A percentile compares a stretch with the other conserved stretches of the same genome.
phyloP scores from a whole-genome alignment of 306 rosid genomes.

The Medicago arabica region DNA sequence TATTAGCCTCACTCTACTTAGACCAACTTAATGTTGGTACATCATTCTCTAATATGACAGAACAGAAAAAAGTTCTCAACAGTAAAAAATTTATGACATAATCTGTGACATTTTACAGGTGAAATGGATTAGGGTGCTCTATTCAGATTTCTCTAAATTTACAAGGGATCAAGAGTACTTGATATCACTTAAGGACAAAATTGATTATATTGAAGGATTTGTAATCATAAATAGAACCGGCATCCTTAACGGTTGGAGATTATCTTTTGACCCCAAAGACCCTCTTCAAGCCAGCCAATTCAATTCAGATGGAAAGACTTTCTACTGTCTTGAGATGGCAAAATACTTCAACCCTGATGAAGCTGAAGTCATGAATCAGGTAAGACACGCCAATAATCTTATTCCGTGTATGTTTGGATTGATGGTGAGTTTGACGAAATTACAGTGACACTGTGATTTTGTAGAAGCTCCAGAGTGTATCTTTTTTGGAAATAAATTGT shows the following conservation, averaged over 20 bases:
- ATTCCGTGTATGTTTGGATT: not conserved
- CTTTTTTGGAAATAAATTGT: too few relatives aligned
- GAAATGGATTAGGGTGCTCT: conserved; percentile 91
- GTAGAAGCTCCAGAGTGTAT: too few relatives aligned
- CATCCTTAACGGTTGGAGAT: conserved; percentile 86
- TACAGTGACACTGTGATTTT: not conserved
- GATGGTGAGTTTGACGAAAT: not conserved
- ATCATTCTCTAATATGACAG: conserved; percentile 9
- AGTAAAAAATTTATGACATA: conserved; percentile 32
- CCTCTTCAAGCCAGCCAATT: conserved; percentile 77
- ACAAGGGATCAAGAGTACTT: conserved; percentile 82
- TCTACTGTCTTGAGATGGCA: conserved; percentile 90
- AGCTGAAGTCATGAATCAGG: conserved; percentile 62
- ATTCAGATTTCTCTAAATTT: conserved; percentile 79
- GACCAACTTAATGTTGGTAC: not conserved
- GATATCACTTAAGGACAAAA: conserved; percentile 69
- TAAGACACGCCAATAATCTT: conserved; percentile 37
- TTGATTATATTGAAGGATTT: conserved; percentile 93
- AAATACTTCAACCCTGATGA: conserved; percentile 78
- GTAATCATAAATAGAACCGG: conserved; percentile 78
- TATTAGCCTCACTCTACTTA: not conserved
- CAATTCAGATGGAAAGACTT: conserved; percentile 70
- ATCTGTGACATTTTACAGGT: conserved; percentile 56
- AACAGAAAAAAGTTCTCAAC: not conserved
- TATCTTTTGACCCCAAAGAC: conserved; percentile 77